Evolutionary conservation across 805 yeast genomes (phyloP).

Genomic region (Lipomyces yamanashiensis): DNA sequence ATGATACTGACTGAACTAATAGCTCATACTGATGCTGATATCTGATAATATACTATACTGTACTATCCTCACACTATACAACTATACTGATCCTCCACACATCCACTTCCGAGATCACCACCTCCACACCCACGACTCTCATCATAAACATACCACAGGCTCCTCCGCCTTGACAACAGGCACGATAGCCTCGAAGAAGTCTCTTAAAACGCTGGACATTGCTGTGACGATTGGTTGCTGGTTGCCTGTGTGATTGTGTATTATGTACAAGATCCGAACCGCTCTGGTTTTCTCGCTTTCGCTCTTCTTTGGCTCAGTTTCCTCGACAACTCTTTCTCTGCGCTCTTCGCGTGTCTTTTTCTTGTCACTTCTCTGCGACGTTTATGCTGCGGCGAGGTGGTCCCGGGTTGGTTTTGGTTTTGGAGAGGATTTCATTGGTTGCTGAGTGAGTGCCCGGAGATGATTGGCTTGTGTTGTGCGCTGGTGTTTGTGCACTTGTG

Average conservation of each 20-base stretch:
- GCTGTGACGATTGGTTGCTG: background rate
- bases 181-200: constrained; percentile 32
- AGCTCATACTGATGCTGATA: too few relatives aligned
- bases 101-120: background rate
- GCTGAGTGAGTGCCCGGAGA: background rate
- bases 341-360: background rate
- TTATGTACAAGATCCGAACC: background rate
- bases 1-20: too few relatives aligned
- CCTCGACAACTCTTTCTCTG: too few relatives aligned
- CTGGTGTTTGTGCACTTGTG: background rate
- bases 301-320: background rate
- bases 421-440: constrained; percentile 3
- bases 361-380: background rate
- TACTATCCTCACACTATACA: too few relatives aligned
- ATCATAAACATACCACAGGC: constrained; percentile 29
- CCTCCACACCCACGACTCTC: background rate
- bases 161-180: constrained; percentile 36
- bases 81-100: background rate
- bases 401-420: background rate
- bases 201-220: constrained; percentile 20
- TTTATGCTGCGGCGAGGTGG: constrained; percentile 6
- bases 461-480: constrained; percentile 1
- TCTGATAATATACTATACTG: too few relatives aligned
- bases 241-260: background rate
- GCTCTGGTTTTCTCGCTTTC: background rate